Evolutionary conservation across 2,329 filamentous ascomycete species (phyloP), one percentile per base, ranked within the genome.

Genomic region (Tolypocladium tropicale): DNA sequence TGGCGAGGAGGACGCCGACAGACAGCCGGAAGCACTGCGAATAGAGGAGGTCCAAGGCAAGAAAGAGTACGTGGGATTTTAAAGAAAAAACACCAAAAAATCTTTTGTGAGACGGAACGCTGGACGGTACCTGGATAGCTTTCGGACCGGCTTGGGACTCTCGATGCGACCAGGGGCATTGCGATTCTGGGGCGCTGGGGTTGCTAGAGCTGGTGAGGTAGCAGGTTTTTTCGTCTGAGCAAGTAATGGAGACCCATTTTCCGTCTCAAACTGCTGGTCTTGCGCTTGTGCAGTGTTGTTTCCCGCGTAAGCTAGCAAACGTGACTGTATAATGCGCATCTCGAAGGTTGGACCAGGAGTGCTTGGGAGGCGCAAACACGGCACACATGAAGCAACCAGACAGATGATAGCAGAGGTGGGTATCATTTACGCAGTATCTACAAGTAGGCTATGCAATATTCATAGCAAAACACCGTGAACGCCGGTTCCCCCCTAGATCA

Each of bases 41-140:
- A n/a, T n/a, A n/a, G n/a, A n/a, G n/a, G n/a, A n/a, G n/a, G n/a
- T n/a, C n/a, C n/a, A n/a, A n/a, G n/a, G n/a, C n/a, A n/a, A n/a
- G n/a, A n/a, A n/a, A n/a, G n/a, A n/a, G n/a, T n/a, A n/a, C n/a
- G n/a, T n/a, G n/a, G n/a, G n/a, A n/a, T n/a, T n/a, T n/a, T n/a
- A 61, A 62, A 61, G 60, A 60, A 65, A 65, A 65, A 61, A 60
- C 60, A 65, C 61, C 60, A 61, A 53, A 49, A 56, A 54, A 59
- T 60, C 53, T 62, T 61, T 54, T 62, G 61, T 55, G 65, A 53
- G 64, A 64, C 60, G 60, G 64, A 59, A 60, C 55, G 34, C 58
- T 55, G 46, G 55, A 51, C 25, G 36, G 53, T 9, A 21, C 55
- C 55, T 58, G 54, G 55, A 46, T 54, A 55, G 43, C 54, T 59